Conservation (phyloP, 1,284 basidiomycete genomes). For the Kwoniella shivajii region DNA sequence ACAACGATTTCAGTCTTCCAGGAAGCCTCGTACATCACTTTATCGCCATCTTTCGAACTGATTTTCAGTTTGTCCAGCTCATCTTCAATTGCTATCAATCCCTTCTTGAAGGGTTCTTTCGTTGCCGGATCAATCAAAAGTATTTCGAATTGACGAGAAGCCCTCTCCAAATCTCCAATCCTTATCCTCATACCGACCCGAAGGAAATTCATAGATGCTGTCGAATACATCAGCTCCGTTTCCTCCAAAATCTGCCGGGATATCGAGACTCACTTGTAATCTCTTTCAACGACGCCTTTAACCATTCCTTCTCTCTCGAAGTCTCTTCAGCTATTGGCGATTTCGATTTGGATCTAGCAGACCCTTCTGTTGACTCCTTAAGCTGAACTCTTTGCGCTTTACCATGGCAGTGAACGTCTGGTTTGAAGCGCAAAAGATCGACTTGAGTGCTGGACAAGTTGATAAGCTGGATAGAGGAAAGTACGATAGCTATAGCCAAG, state of each 20-base stretch:
- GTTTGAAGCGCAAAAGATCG: slow-evolving; percentile 32
- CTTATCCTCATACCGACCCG: slow-evolving; percentile 65
- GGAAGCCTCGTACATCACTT: slow-evolving; percentile 47
- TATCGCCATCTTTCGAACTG: slow-evolving; percentile 11
- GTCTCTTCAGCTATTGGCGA: not conserved
- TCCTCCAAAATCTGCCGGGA: not conserved
- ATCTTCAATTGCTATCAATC: slow-evolving; percentile 66
- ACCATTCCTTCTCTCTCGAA: slow-evolving; percentile 48
- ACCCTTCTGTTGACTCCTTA: slow-evolving; percentile 10
- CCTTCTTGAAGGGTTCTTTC: slow-evolving; percentile 60
- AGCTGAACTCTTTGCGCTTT: slow-evolving; percentile 28
- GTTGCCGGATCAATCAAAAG: slow-evolving; percentile 62
- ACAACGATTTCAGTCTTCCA: slow-evolving; percentile 42
- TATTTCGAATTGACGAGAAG: slow-evolving; percentile 59
- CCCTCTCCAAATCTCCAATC: slow-evolving; percentile 57
- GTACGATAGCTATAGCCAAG: not conserved
- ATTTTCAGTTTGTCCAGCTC: slow-evolving; percentile 39
- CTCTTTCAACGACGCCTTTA: slow-evolving; percentile 55
- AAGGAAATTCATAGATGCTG: slow-evolving; percentile 75
- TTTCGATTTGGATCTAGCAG: not conserved
- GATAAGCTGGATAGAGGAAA: slow-evolving; percentile 25
- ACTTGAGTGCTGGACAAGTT: slow-evolving; percentile 28
- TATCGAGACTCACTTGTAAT: slow-evolving; percentile 39
- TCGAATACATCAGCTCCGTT: not conserved
- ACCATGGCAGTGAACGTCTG: slow-evolving; percentile 17